Evolutionary conservation across 768 basidiomycete species (phyloP), one percentile per base, ranked within the genome.

Genomic region (Pleurotus ostreatus): DNA sequence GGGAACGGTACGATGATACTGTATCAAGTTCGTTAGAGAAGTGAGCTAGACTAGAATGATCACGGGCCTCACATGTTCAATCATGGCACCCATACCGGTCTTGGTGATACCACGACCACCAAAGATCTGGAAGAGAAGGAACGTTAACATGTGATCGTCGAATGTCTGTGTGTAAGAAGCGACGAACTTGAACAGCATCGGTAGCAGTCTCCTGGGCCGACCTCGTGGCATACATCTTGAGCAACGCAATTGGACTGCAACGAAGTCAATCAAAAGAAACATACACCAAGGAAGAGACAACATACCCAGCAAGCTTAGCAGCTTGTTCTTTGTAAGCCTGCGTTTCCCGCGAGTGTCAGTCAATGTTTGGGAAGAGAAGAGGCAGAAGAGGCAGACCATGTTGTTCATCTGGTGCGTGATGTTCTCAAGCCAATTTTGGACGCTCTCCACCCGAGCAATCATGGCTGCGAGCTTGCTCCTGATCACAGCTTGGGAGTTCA

Each of bases 51-150:
- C 60, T 61, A 51, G 62, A 58, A 45, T 58, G 56, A 12, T 20
- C 15, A 38, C 44, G 41, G 41, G 71, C 30, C 78, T 63, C 56
- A 73, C 72, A 63, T 89, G 86, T 70, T 92, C 90, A 57, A 90
- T 83, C 59, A 77, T 76, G 48, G 77, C 75, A 41, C 91, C 92
- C 79, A 82, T 80, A 56, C 79, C 91, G 6, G 86, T 86, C 70
- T 82, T 80, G 11, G 94, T 95, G 58, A 95, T 82, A 46, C 89
- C 93, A 62, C 94, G 83, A 18, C 93, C 93, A 59, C 92, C 92
- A 65, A 93, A 94, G 61, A 94, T 85, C 77, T 78, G 47, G 51
- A 40, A 15, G 57, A 26, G 46, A 26, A n/a, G 37, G 12, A 43
- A 53, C 13, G 59, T 46, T 26, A 56, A n/a, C 49, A 54, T 49